Evolutionary conservation across 371 early-diverging fungal species (phyloP), one percentile per base, ranked within the genome.

Genomic region (Zancudomyces culisetae): DNA sequence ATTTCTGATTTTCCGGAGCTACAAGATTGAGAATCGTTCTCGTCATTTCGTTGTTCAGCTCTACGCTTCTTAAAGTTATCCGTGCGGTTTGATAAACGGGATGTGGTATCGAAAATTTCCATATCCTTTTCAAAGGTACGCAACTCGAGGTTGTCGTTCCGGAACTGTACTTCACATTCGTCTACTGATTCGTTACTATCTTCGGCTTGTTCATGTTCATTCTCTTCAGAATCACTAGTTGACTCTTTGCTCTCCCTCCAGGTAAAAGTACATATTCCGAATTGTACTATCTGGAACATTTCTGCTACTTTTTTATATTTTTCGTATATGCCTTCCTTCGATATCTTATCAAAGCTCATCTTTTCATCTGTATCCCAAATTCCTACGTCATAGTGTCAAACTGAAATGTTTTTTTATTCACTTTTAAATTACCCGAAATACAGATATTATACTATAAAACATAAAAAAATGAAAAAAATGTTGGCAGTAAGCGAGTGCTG

Each of bases 211-310:
- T 10, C 8, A 15, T 29, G 12, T 50, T 26, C 27, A 41, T 28
- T 30, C 29, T 46, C 23, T 26, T 43, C 23, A 26, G 26, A 4
- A 45, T 30, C 24, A n/a, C n/a, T n/a, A 21, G 20, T 24, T 28
- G 27, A 20, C 19, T 54, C 26, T 23, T 53, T 20, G 18, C 18
- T 22, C 15, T 61, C 70, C 48, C 75, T 73, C 79, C 81, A 83
- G 1, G 57, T 71, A 61, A 87, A 90, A 2, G 81, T 73, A 53
- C 81, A 76, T 29, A 91, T 56, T 6, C 92, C 92, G 54, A 81
- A 84, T 66, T 91, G 92, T 27, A 77, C 71, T 48, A 81, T 74
- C 2, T 70, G 57, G 54, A 77, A 85, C 0, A 71, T 57, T 42
- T 71, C 62, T 8, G 82, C 76, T 1, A 77, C 75, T 42, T 66